Base-by-base conservation (phyloP, 257 asterid genomes). In the Prunella vulgaris region DNA sequence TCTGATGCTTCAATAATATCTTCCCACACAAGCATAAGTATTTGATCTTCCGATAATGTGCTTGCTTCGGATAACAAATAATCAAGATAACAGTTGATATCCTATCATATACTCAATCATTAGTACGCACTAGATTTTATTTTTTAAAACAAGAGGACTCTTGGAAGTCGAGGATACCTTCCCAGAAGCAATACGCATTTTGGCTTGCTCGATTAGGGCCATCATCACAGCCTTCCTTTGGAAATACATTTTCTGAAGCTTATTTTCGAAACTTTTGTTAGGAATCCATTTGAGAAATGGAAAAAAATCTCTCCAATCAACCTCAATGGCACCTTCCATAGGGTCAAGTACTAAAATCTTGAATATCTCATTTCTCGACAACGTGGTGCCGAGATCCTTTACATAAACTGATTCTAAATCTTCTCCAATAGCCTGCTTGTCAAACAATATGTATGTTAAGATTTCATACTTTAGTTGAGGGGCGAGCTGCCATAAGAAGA, bases 231-330 rank as follows among this genome's bases (percentile, higher is more conserved):
- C 88, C 65, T 70, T 79, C 67, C 96, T 77, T 3, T 74, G 77
- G 51, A 37, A 21, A 76, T 82, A 28, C 85, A 86, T 78, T 17
- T 22, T 79, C 59, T 74, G 76, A 24, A 93, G 59, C 71, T 75
- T 90, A 5, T 69, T 62, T 60, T 89, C 93, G 32, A 94, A 85
- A 52, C 70, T 59, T 69, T 71, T 79, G 76, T 94, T 91, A 2
- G 99, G 99, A 60, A 87, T 60, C 97, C 97, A 94, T 65, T 78
- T 85, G n/a, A 94, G 69, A 61, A 82, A 87, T 0, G 97, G 97
- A 79, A 94, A 94, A 67, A 91, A 94, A 69, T 94, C 99, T 67
- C 99, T 84, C 99, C 99, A 94, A 42, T 94, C 99, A 42, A 94
- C 97, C 51, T 94, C 97, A 60, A 89, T 84, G 35, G 95, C 95